phyloP scores from a whole-genome alignment of 2,329 filamentous ascomycete species.

The Aspergillus clavatus region DNA sequence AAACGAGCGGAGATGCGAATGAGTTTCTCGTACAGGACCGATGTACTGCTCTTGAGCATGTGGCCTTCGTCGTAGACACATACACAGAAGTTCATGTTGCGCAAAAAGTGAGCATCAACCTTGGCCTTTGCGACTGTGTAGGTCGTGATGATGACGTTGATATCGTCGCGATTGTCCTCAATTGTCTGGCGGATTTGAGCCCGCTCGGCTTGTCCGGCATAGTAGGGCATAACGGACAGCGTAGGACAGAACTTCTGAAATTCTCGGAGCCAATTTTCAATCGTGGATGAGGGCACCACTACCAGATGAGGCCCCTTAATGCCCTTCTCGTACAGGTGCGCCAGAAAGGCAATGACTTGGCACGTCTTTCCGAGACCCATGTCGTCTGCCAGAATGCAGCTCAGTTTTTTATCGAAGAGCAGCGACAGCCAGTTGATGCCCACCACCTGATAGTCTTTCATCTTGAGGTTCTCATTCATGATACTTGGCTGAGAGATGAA shows the following conservation, averaged over 20 bases:
- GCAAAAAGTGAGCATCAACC: slow-evolving; percentile 60
- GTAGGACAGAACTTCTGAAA: slow-evolving; percentile 80
- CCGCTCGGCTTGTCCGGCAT: slow-evolving; percentile 65
- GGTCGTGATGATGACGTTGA: slow-evolving; percentile 68
- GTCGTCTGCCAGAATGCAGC: slow-evolving; percentile 91
- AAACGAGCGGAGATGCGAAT: slow-evolving; percentile 74
- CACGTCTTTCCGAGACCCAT: slow-evolving; percentile 97
- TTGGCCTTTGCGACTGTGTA: slow-evolving; percentile 63
- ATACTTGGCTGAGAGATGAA: slow-evolving; percentile 65
- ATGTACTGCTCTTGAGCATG: slow-evolving; percentile 81
- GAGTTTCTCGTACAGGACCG: slow-evolving; percentile 73
- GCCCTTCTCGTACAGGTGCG: slow-evolving; percentile 68
- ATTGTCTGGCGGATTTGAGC: slow-evolving; percentile 63
- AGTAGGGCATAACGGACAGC: slow-evolving; percentile 67
- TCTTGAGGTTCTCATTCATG: slow-evolving; percentile 69
- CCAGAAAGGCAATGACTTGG: slow-evolving; percentile 88
- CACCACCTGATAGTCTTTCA: slow-evolving; percentile 93
- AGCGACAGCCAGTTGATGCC: slow-evolving; percentile 92
- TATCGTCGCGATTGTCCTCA: slow-evolving; percentile 57
- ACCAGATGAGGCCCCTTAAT: slow-evolving; percentile 72
- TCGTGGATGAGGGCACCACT: slow-evolving; percentile 85
- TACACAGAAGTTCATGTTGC: slow-evolving; percentile 52
- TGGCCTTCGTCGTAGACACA: slow-evolving; percentile 93
- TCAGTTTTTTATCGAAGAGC: slow-evolving; percentile 72
- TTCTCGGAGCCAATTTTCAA: slow-evolving; percentile 93